Conservation (phyloP, 2,329 filamentous ascomycete species). For the Xylaria sp. region DNA sequence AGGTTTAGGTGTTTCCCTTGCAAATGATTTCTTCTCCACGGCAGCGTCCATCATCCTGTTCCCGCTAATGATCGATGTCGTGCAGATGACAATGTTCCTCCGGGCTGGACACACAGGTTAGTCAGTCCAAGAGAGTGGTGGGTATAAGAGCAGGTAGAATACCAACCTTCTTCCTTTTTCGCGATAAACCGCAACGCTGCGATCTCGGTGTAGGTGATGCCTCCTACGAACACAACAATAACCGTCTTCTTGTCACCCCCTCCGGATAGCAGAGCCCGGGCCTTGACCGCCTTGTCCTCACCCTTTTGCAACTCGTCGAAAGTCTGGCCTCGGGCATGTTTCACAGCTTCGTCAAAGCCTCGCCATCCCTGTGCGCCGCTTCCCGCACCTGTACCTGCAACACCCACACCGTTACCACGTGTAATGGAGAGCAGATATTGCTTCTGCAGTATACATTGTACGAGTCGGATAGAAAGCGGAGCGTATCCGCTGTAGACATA, state of each 20-base stretch:
- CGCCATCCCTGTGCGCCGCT: conserved; percentile 80
- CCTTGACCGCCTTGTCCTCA: conserved; percentile 89
- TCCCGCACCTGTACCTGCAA: conserved; percentile 51
- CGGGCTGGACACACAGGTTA: conserved; percentile 52
- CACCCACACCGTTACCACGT: conserved; percentile 58
- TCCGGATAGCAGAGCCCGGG: conserved; percentile 79
- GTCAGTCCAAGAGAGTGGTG: conserved; percentile 12
- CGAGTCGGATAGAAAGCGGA: conserved; percentile 84
- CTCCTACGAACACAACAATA: conserved; percentile 97
- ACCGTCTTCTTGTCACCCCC: conserved; percentile 78
- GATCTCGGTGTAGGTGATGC: conserved; percentile 94
- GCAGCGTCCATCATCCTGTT: conserved; percentile 86
- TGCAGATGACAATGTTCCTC: conserved; percentile 86
- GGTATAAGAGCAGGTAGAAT: conserved; percentile 4
- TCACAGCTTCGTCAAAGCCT: conserved; percentile 89
- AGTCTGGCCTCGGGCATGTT: conserved; percentile 82
- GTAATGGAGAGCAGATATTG: conserved; percentile 74
- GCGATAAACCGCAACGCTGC: conserved; percentile 90
- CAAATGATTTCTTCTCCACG: conserved; percentile 71
- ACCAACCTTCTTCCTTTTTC: conserved; percentile 73
- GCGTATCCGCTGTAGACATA: conserved; percentile 98
- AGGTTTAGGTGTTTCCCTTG: conserved; percentile 42
- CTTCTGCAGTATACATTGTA: conserved; percentile 93
- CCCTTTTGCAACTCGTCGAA: conserved; percentile 93
- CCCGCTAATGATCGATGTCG: conserved; percentile 88